Percentiles rank a stretch among this genome's conserved stretches.
Evolutionary conservation across 2,329 filamentous ascomycete species (phyloP).

Genomic region (Colletotrichum orchidophilum): DNA sequence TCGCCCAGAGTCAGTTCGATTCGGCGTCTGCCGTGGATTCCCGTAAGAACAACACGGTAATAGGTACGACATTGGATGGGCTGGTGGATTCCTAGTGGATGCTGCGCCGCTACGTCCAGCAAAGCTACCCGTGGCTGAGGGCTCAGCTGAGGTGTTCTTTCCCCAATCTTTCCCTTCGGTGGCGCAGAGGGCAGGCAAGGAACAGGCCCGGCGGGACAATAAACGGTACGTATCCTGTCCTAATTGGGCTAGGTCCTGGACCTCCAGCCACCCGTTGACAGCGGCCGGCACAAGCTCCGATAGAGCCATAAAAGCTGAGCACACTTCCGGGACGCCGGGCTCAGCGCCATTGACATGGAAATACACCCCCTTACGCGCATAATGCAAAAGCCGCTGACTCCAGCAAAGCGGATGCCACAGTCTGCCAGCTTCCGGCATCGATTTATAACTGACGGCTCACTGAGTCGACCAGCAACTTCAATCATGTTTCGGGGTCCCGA

Average conservation of each 20-base stretch:
- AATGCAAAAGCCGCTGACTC: too few relatives aligned
- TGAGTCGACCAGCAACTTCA: too few relatives aligned
- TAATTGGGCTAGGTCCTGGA: neutral
- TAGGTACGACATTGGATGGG: conserved; percentile 31
- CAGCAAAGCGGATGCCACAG: too few relatives aligned
- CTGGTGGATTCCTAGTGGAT: conserved; percentile 32
- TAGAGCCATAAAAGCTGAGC: neutral
- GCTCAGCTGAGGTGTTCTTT: conserved; percentile 25
- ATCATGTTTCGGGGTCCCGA: too few relatives aligned
- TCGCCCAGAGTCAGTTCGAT: conserved; percentile 7
- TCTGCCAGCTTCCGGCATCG: too few relatives aligned
- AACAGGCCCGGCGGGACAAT: too few relatives aligned
- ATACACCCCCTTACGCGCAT: too few relatives aligned
- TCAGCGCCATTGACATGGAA: neutral
- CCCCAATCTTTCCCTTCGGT: conserved; percentile 18
- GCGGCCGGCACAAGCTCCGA: conserved; percentile 12
- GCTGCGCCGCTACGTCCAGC: conserved; percentile 33
- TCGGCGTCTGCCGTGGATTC: conserved; percentile 26
- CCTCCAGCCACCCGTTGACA: conserved; percentile 22
- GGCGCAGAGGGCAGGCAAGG: conserved; percentile 3
- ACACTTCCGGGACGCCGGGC: conserved; percentile 15
- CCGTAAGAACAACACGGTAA: conserved; percentile 22
- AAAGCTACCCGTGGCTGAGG: conserved; percentile 35
- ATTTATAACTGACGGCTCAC: too few relatives aligned
- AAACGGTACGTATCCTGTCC: conserved; percentile 8